Evolutionary conservation across 2,329 filamentous ascomycete genomes (phyloP), one percentile per base, ranked within the genome.

Genomic region (Sporothrix protearum): DNA sequence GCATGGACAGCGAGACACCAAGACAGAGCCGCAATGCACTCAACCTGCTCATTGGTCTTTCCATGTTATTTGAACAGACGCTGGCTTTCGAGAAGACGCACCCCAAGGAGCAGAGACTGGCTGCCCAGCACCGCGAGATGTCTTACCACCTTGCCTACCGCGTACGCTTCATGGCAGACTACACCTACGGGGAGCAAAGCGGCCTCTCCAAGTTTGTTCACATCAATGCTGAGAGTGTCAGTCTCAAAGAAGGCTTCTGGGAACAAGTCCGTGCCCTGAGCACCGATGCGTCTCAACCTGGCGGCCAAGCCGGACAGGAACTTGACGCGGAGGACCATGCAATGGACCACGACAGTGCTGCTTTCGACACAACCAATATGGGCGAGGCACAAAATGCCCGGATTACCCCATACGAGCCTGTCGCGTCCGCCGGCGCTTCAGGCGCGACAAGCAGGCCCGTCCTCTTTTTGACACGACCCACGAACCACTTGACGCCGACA

Each of bases 41-140:
- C 22, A 69, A 71, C 49, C 6, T 69, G 8, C 66, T 71, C 14
- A 39, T 69, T 14, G 51, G 64, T 8, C 33, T 71, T 16, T 51
- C 22, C n/a, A 63, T 68, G 28, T 14, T 72, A 12, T 53, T 73
- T 9, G 68, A 72, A 28, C 72, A 73, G 63, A 68, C 69, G 16
- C 47, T 70, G 4, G 59, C 49, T 6, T 71, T 69, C 28, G 22
- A 61, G 19, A 53, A 45, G 36, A 68, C 49, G 7, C 47, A 70
- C 1, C 28, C 53, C 30, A n/a, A 33, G 22, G 51, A 28, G 61
- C 1, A 12, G 2, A 16, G 12, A 6, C 64, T 59, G 2, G 28
- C 36, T 0, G 9, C 36, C 2, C 12, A 33, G 30, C 64, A 59
- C 2, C 25, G 22, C 10, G 55, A 64, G 1, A 14, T 71, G 0